These are phyloP conservation scores for Melampsora larici-populina DNA, from an alignment of 1,284 basidiomycete genomes.

Conservation along the genomic window DNA sequence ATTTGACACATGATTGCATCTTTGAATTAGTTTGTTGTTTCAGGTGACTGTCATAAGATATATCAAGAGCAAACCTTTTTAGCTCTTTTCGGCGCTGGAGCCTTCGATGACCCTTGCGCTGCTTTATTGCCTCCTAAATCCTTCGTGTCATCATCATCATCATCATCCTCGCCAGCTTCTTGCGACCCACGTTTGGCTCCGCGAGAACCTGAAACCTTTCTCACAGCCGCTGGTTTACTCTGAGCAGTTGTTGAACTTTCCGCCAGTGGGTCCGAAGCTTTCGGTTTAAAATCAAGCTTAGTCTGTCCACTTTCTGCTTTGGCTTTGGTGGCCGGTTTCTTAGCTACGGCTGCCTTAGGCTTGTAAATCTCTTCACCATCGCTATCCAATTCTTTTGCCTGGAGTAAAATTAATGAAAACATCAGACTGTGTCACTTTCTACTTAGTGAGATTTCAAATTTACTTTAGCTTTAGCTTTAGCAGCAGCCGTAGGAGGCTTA, in stretches of 20 bases:
- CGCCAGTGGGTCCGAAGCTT: background rate
- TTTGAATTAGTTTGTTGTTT: background rate
- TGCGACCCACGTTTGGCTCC: background rate
- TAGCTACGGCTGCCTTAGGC: constrained; percentile 4
- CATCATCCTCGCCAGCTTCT: background rate
- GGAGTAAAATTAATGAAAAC: background rate
- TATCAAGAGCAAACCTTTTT: background rate
- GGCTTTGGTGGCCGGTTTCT: constrained; percentile 11
- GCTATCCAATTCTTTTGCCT: constrained; percentile 29
- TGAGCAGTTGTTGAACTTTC: background rate
- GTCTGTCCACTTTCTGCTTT: background rate
- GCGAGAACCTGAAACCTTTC: background rate
- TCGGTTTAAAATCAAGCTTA: constrained; percentile 14
- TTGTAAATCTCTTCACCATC: constrained; percentile 39
- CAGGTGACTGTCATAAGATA: background rate
- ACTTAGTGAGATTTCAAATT: background rate
- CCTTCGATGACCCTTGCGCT: background rate
- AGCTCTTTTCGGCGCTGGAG: constrained; percentile 5
- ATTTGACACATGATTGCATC: background rate
- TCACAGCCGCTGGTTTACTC: background rate
- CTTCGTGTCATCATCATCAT: background rate
- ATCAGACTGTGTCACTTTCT: background rate
- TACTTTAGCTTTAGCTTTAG: constrained; percentile 25
- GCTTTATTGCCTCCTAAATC: no score
- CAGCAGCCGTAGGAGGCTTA: background rate